These are phyloP conservation scores for Trametes versicolor DNA, from an alignment of 1,284 basidiomycete genomes.

Conservation along the genomic window DNA sequence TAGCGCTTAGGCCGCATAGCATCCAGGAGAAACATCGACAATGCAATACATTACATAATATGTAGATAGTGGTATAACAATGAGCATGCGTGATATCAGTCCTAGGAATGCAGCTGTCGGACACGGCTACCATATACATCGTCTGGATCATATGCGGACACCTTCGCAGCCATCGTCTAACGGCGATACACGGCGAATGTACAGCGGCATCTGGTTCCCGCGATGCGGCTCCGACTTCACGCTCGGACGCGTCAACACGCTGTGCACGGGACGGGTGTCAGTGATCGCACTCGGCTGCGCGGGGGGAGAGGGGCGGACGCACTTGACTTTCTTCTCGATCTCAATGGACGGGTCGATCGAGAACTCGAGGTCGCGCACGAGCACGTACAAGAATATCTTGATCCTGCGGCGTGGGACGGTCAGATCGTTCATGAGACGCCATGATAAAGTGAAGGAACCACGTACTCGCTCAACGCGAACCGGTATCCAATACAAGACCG, in stretches of 20 bases:
- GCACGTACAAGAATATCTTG: slow-evolving; percentile 67
- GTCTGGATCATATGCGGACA: slow-evolving; percentile 4
- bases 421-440: not conserved
- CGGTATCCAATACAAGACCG: slow-evolving; percentile 78
- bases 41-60: slow-evolving; percentile 6
- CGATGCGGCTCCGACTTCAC: slow-evolving; percentile 58
- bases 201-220: slow-evolving; percentile 67
- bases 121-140: not conserved
- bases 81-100: not conserved
- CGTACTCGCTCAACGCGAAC: slow-evolving; percentile 77
- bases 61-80: slow-evolving; percentile 13
- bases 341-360: slow-evolving; percentile 59
- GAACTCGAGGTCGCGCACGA: slow-evolving; percentile 66
- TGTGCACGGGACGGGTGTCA: slow-evolving; percentile 37
- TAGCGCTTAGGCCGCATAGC: too few relatives aligned
- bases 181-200: slow-evolving; percentile 44
- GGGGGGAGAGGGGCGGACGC: slow-evolving; percentile 42
- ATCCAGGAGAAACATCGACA: not conserved
- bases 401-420: slow-evolving; percentile 51
- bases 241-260: slow-evolving; percentile 64
- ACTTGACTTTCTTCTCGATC: slow-evolving; percentile 74
- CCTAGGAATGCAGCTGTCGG: not conserved
- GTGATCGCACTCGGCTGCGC: slow-evolving; percentile 5
- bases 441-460: slow-evolving; percentile 33
- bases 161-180: not conserved